Evolutionary conservation across 1,139 yeast genomes (phyloP), one percentile per base, ranked within the genome.

Genomic region (Petasospora rhodanensis): DNA sequence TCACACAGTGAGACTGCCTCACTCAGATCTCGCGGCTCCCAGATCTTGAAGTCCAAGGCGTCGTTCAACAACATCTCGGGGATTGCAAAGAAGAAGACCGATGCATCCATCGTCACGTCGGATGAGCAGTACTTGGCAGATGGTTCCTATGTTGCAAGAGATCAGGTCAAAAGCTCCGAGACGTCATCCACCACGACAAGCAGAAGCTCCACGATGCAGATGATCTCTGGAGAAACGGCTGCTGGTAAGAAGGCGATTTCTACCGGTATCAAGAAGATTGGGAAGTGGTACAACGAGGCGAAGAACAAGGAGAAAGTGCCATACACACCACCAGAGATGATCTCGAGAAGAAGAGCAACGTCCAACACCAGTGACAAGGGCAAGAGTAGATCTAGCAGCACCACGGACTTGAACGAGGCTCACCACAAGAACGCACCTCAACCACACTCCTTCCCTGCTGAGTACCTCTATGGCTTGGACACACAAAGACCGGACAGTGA

Each of bases 261-360:
- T 4, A 59, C 56, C 31, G 72, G 82, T 0, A 56, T 79, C 31
- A 73, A 68, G 40, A 79, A 74, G 46, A 58, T 81, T n/a, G 84
- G 83, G 2, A 77, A 73, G 42, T 79, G 89, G 86, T 80, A 80
- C 46, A 73, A 69, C 35, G 78, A 72, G 33, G 70, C 64, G 64
- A 53, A 34, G 38, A 40, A 39, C 4, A 40, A 32, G 24, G 28
- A 25, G 17, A 22, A 34, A 26, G 39, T 35, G 26, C 23, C 17
- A 3, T 74, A 75, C 42, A 62, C 59, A 3, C 73, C 79, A 0
- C 84, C 84, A 0, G 83, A 77, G 49, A 78, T 79, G 85, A 78
- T 78, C 18, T 66, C 73, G 32, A 73, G 63, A 30, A 61, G 86
- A 49, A 60, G 82, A 45, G 47, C 56, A 11, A 61, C 64, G 5